Base-by-base conservation (phyloP, 768 basidiomycete genomes). In the Amanita rubescens region DNA sequence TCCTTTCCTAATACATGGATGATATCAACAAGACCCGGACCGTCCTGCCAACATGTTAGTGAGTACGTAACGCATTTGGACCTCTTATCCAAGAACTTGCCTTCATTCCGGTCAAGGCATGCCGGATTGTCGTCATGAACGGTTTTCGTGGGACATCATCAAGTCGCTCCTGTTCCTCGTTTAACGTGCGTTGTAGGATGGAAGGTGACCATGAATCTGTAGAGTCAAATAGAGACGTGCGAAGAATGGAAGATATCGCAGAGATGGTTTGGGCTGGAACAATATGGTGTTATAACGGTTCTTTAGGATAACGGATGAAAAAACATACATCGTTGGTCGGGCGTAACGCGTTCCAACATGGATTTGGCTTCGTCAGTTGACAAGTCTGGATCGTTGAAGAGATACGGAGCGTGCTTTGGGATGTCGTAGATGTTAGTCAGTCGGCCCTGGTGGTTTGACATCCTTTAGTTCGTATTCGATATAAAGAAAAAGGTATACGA, bases 41-140 rank as follows among this genome's bases (percentile, higher is more conserved):
- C 79, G 55, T 77, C 75, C 79, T 80, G 49, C 5, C 49, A 54
- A 10, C 19, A 25, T 20, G 5, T 3, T 19, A 33, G 20, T 49
- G 43, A 33, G 25, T 45, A 54, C 41, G 24, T 8, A n/a, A n/a
- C 9, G 15, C 15, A 42, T 34, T 22, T 15, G 12, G 45, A 32
- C 0, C 20, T 19, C 44, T 12, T 5, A 12, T 20, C 12, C 5
- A 24, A 49, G 32, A 27, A 62, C 76, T n/a, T 53, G 87, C 94
- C 81, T 89, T 92, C 71, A 82, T 80, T 2, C 85, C 94, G 1
- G 87, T 93, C 59, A 96, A 64, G 3, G 86, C 87, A 62, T 89
- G 80, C 49, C 94, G 70, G 48, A 95, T 66, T 0, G 81, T 76
- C 1, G 78, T 84, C 82, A 94, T 85, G 59, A 90, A 81, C 19